Percentiles rank a stretch among this genome's conserved stretches.
These are phyloP conservation scores for Geranium brycei DNA, from an alignment of 345 rosid species.

Conservation along the genomic window DNA sequence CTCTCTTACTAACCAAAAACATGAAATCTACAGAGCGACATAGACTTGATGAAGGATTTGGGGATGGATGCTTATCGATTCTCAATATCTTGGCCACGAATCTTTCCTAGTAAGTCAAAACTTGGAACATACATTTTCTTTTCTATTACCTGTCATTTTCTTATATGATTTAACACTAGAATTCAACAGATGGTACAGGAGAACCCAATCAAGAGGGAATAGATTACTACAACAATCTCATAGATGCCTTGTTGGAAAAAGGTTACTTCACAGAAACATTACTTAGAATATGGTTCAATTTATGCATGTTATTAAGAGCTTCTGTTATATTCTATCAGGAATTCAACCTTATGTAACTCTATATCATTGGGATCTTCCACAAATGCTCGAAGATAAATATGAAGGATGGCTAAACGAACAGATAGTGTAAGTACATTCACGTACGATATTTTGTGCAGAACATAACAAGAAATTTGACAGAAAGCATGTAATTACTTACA, in stretches of 20 bases:
- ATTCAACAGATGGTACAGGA: conserved; percentile 67
- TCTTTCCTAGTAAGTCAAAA: conserved; percentile 55
- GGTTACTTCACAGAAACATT: conserved; percentile 19
- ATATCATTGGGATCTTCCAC: conserved; percentile 99
- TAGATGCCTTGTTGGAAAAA: conserved; percentile 55
- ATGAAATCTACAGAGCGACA: conserved; percentile 40
- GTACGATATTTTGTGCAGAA: not conserved
- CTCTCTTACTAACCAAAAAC: conserved; percentile 3
- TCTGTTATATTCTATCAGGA: conserved; percentile 32
- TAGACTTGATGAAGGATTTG: conserved; percentile 75
- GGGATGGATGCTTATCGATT: conserved; percentile 90
- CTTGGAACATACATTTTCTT: not conserved
- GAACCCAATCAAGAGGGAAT: conserved; percentile 57
- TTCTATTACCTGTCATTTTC: not conserved
- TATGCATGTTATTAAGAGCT: conserved; percentile 2
- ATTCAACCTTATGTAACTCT: conserved; percentile 81
- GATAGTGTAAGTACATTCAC: conserved; percentile 41
- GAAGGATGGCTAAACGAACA: conserved; percentile 68
- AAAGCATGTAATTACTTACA: conserved; percentile 19
- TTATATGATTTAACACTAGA: conserved; percentile 2
- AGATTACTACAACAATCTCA: conserved; percentile 52
- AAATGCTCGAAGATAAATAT: conserved; percentile 71
- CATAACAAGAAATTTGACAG: conserved; percentile 2
- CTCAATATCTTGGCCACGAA: conserved; percentile 90
- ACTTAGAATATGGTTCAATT: not conserved